phyloP scores from a whole-genome alignment of 2,329 filamentous ascomycete species.

The Dryadomyces quercus-mongolicae region DNA sequence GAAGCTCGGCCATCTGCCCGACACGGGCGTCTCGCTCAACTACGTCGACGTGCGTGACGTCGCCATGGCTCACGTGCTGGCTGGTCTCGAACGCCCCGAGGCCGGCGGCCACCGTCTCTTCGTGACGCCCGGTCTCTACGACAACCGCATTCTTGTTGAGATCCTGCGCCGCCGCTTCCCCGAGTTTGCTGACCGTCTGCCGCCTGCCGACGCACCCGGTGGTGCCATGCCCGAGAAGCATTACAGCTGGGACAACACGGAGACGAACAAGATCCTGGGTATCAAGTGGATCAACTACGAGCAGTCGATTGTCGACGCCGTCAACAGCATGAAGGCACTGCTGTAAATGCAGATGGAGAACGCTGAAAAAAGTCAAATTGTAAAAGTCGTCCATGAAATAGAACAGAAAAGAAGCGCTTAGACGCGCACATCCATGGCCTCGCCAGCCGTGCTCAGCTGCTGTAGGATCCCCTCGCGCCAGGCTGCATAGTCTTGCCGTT shows the following conservation, averaged over 20 bases:
- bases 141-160: conserved; percentile 30
- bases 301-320: conserved; percentile 48
- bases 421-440: conserved; percentile 7
- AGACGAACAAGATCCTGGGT: conserved; percentile 46
- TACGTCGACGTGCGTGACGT: conserved; percentile 47
- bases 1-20: conserved; percentile 22
- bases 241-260: conserved; percentile 45
- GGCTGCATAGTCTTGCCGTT: conserved; percentile 43
- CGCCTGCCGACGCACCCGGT: conserved; percentile 29
- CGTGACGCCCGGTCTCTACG: conserved; percentile 32
- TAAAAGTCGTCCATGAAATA: neutral
- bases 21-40: conserved; percentile 26
- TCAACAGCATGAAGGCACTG: conserved; percentile 44
- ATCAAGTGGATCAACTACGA: conserved; percentile 52
- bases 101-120: conserved; percentile 40
- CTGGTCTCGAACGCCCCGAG: conserved; percentile 31
- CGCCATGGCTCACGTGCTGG: conserved; percentile 38
- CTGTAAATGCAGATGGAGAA: neutral
- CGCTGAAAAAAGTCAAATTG: too few relatives aligned
- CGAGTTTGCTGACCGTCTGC: conserved; percentile 34
- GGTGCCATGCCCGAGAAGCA: conserved; percentile 29
- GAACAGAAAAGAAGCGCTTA: neutral
- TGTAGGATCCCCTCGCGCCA: conserved; percentile 54
- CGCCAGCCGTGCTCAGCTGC: conserved; percentile 28
- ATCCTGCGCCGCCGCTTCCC: conserved; percentile 36